Evolutionary conservation across 352 stramenopile genomes (phyloP), one percentile per base, ranked within the genome.

Genomic region (Globisporangium nodosum): DNA sequence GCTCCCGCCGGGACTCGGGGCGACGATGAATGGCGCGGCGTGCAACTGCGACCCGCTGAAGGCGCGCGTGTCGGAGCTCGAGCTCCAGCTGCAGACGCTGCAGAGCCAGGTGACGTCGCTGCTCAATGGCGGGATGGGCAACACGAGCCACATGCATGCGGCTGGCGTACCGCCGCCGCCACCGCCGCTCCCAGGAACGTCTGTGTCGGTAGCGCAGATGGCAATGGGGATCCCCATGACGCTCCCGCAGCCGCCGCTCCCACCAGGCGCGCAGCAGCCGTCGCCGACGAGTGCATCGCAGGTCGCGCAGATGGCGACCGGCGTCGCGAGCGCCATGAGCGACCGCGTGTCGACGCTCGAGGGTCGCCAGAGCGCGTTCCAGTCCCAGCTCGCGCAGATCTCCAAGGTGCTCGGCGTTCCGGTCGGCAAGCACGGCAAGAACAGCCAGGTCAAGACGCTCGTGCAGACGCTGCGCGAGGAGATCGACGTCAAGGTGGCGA

Each of bases 301-400:
- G 8, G 9, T 61, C 54, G 18, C 48, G 42, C 63, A 40, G 52
- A 54, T 45, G 13, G 54, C 20, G 18, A 35, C 11, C 0, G 49
- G 56, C 7, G 68, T 56, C 1, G 68, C 57, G 12, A 85, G 72
- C n/a, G 71, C 73, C 4, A 62, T 89, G 53, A 86, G 69, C 54
- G 83, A 90, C 58, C 70, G 81, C 46, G 81, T 93, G 27, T 92
- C 81, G 39, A 92, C 81, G 37, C 55, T 92, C 12, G 81, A 92
- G 62, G 81, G 81, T 20, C 73, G 81, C 18, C 81, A 92, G 54
- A 88, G 77, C 45, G 79, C 81, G 31, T 92, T 92, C 63, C 81
- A 92, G 74, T 92, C 81, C 37, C 81, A 92, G 58, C 39, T 92
- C 20, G 81, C 81, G 39, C 81, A 92, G 63, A 86, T 92, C 57